A percentile compares a stretch with the other conserved stretches of the same genome.
Conservation (phyloP, 768 basidiomycete species). For the Psilocybe cyanescens region DNA sequence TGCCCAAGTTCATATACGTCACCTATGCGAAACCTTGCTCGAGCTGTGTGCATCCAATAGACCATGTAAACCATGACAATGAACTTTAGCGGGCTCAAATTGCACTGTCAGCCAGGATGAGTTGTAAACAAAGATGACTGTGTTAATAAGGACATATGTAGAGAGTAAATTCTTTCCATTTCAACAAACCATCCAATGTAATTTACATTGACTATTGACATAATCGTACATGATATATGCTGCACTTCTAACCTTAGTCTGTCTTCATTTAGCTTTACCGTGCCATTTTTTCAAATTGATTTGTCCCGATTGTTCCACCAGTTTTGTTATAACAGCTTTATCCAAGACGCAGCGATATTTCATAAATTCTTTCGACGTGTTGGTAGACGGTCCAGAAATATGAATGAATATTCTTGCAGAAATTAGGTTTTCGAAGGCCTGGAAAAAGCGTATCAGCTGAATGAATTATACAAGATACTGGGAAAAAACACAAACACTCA, state of each 20-base stretch:
- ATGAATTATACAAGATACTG: not conserved
- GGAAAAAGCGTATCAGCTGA: not conserved
- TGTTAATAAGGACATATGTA: no score
- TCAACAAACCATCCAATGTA: not conserved
- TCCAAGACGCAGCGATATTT: constrained; percentile 73
- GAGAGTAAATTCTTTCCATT: no score
- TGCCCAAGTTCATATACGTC: not conserved
- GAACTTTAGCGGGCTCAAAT: no score
- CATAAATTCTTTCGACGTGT: constrained; percentile 68
- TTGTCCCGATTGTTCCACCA: constrained; percentile 68
- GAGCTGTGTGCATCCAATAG: not conserved
- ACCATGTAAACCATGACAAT: not conserved
- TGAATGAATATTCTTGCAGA: constrained; percentile 58
- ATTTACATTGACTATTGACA: not conserved
- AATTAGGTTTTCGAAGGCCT: constrained; percentile 83
- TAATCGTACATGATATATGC: no score
- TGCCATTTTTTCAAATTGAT: constrained; percentile 82
- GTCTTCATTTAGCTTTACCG: constrained; percentile 43
- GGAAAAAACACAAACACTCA: constrained; percentile 53
- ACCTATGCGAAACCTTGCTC: not conserved
- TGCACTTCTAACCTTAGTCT: not conserved
- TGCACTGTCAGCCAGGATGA: no score
- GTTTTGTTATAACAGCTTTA: constrained; percentile 66
- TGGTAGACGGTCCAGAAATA: constrained; percentile 49
- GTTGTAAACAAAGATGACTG: no score